Evolutionary conservation across 768 basidiomycete genomes (phyloP).

Genomic region (Dentipellis fragilis): DNA sequence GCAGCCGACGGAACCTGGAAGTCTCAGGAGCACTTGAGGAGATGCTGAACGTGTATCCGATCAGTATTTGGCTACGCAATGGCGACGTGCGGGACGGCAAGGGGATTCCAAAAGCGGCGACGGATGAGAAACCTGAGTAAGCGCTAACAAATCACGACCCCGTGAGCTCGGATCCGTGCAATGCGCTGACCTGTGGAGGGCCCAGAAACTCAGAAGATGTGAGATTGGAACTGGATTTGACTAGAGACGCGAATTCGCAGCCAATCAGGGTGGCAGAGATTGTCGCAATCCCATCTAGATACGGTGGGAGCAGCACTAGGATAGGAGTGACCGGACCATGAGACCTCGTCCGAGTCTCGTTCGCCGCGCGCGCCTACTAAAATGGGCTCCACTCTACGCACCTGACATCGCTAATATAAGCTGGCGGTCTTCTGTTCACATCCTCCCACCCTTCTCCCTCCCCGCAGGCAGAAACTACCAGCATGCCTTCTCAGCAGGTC

Average conservation of each 20-base stretch:
- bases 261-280: background rate
- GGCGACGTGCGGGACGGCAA: background rate
- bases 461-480: background rate
- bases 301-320: background rate
- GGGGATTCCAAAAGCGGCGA: background rate
- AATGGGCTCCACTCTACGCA: background rate
- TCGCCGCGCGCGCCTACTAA: background rate
- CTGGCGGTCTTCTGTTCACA: background rate
- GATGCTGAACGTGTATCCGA: background rate
- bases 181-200: background rate
- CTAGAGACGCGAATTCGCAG: background rate
- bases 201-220: background rate
- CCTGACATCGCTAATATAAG: background rate
- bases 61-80: background rate
- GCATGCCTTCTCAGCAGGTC: constrained; percentile 60
- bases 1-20: background rate
- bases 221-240: background rate
- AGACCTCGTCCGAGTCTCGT: background rate
- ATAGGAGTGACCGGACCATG: background rate
- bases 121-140: background rate
- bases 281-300: background rate
- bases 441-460: background rate
- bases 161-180: background rate
- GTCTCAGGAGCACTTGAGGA: background rate
- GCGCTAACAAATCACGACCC: background rate